Evolutionary conservation across 176 grass and related monocot genomes (phyloP).

Genomic region (Saccharum spontaneum): DNA sequence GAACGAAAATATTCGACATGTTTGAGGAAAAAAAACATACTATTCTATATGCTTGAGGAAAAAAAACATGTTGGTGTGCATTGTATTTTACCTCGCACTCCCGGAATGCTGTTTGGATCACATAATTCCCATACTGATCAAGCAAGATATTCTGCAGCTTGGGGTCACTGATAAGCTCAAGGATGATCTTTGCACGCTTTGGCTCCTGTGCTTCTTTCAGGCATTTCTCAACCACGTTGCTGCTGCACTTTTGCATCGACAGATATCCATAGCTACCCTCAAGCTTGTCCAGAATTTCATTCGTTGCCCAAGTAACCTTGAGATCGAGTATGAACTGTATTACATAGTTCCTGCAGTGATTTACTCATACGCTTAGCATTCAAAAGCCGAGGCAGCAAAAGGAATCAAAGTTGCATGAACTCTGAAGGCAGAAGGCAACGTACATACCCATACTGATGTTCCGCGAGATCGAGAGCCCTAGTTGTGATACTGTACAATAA

Average conservation of each 20-base stretch:
- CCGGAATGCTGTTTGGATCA: conserved; percentile 61
- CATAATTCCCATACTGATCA: conserved; percentile 74
- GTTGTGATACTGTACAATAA: conserved; percentile 51
- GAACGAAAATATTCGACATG: background rate
- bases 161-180: conserved; percentile 56
- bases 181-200: conserved; percentile 45
- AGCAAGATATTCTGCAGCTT: conserved; percentile 40
- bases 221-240: conserved; percentile 82
- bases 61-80: background rate
- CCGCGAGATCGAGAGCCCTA: conserved; percentile 51
- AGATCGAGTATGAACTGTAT: conserved; percentile 64
- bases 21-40: background rate
- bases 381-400: background rate
- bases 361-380: conserved; percentile 1
- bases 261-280: conserved; percentile 36
- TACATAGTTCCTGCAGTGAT: conserved; percentile 69
- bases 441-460: conserved; percentile 72
- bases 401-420: background rate
- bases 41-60: too few species aligned
- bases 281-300: conserved; percentile 57
- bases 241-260: conserved; percentile 77
- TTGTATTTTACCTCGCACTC: conserved; percentile 44
- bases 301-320: conserved; percentile 43
- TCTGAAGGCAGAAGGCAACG: background rate
- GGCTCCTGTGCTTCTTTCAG: conserved; percentile 29